phyloP scores from a whole-genome alignment of 306 rosid species.

The Sphenostylis stenocarpa region DNA sequence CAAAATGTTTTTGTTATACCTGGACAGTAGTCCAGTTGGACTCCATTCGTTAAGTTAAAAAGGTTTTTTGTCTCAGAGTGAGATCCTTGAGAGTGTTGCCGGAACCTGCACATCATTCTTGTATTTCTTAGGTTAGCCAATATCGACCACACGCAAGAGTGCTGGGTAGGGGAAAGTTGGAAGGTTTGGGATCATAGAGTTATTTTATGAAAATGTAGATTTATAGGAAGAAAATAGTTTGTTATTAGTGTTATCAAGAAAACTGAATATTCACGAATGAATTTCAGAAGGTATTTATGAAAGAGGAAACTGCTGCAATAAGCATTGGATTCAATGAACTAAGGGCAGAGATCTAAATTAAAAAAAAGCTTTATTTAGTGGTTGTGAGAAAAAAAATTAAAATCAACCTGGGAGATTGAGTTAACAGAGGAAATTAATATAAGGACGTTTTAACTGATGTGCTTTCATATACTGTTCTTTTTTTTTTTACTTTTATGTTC shows the following conservation, averaged over 20 bases:
- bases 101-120: not conserved
- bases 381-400: not conserved
- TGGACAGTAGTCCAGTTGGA: not conserved
- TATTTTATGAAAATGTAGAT: too few relatives aligned
- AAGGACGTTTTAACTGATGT: not conserved
- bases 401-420: not conserved
- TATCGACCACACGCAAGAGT: not conserved
- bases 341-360: not conserved
- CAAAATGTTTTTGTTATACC: not conserved
- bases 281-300: not conserved
- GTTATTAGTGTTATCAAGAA: not conserved
- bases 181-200: too few relatives aligned
- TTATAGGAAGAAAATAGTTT: too few relatives aligned
- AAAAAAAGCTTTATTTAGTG: not conserved
- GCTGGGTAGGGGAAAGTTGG: not conserved
- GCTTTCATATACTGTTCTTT: not conserved
- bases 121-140: not conserved
- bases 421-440: not conserved
- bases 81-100: not conserved
- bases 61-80: not conserved
- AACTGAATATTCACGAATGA: not conserved
- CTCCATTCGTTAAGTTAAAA: not conserved
- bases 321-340: not conserved
- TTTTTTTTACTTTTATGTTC: not conserved
- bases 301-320: not conserved